Conservation (phyloP, 768 basidiomycete species). For the Boletellus emodensis region DNA sequence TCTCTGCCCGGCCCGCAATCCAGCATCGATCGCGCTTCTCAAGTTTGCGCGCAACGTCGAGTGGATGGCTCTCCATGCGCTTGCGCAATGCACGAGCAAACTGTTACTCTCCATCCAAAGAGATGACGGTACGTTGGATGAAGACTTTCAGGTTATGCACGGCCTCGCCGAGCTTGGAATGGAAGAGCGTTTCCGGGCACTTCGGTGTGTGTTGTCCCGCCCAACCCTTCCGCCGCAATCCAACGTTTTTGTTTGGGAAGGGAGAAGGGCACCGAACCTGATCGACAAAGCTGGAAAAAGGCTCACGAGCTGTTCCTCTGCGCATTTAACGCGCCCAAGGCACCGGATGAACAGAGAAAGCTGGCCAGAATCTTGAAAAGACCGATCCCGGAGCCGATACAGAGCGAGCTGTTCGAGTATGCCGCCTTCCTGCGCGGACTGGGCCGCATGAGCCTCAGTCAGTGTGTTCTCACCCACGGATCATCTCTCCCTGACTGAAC, state of each 20-base stretch:
- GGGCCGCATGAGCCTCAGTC: constrained; percentile 79
- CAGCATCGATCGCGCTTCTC: constrained; percentile 57
- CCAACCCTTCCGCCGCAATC: background rate
- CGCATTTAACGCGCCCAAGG: constrained; percentile 60
- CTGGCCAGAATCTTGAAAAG: constrained; percentile 53
- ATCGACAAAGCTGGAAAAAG: constrained; percentile 62
- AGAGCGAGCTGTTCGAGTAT: constrained; percentile 65
- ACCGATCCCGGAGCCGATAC: constrained; percentile 44
- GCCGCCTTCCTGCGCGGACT: constrained; percentile 69
- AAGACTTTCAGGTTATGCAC: constrained; percentile 53
- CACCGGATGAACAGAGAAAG: constrained; percentile 50
- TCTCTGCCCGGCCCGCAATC: constrained; percentile 74
- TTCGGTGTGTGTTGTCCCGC: constrained; percentile 10
- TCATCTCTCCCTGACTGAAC: background rate
- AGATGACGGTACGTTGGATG: constrained; percentile 32
- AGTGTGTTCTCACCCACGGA: constrained; percentile 25
- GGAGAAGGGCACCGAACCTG: constrained; percentile 46
- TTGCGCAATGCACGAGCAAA: constrained; percentile 61
- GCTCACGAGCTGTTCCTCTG: constrained; percentile 54
- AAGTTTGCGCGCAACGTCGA: constrained; percentile 53
- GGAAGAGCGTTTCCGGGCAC: constrained; percentile 55
- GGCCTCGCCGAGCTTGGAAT: constrained; percentile 73
- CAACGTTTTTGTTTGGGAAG: constrained; percentile 17
- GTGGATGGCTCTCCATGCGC: constrained; percentile 73
- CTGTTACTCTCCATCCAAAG: constrained; percentile 53